A percentile compares a stretch with the other conserved stretches of the same genome.
Evolutionary conservation across 306 rosid genomes (phyloP).

Genomic region (Acacia confusa): DNA sequence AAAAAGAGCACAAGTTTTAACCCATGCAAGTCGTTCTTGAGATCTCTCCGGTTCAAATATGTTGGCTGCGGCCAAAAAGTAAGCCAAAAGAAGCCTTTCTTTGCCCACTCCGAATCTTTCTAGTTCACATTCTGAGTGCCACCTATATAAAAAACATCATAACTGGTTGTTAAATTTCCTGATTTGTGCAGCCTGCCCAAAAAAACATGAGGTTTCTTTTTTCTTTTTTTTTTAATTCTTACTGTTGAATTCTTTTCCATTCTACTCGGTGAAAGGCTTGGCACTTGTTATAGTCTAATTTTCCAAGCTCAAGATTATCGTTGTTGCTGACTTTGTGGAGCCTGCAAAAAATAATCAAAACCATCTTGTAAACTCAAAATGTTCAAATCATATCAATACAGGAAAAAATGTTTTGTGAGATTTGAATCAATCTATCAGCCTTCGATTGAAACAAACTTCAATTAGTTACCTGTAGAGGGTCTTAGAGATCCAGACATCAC

Average conservation of each 20-base stretch:
- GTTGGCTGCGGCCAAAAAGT: conserved; percentile 51
- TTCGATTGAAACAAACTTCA: not conserved
- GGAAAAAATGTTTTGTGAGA: too few species aligned
- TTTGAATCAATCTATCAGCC: too few species aligned
- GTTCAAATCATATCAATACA: not conserved
- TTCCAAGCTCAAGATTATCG: conserved; percentile 56
- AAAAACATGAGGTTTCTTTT: not conserved
- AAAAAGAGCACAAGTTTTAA: conserved; percentile 42
- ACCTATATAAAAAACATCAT: conserved; percentile 25
- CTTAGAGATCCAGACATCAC: conserved; percentile 73
- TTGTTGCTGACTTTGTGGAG: conserved; percentile 55
- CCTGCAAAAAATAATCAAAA: conserved; percentile 27
- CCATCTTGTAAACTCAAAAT: not conserved
- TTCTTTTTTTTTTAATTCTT: not conserved
- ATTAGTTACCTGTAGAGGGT: conserved; percentile 52
- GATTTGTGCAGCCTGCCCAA: not conserved
- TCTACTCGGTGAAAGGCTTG: conserved; percentile 57
- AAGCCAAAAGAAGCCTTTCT: conserved; percentile 42
- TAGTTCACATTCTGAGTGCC: conserved; percentile 51
- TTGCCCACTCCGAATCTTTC: conserved; percentile 42
- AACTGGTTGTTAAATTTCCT: not conserved
- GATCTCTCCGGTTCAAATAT: conserved; percentile 60
- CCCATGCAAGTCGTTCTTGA: conserved; percentile 57
- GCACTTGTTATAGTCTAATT: conserved; percentile 56
- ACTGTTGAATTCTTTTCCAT: conserved; percentile 58